Conservation (phyloP, 169 alveolate species). For the Plasmodium billcollinsi region DNA sequence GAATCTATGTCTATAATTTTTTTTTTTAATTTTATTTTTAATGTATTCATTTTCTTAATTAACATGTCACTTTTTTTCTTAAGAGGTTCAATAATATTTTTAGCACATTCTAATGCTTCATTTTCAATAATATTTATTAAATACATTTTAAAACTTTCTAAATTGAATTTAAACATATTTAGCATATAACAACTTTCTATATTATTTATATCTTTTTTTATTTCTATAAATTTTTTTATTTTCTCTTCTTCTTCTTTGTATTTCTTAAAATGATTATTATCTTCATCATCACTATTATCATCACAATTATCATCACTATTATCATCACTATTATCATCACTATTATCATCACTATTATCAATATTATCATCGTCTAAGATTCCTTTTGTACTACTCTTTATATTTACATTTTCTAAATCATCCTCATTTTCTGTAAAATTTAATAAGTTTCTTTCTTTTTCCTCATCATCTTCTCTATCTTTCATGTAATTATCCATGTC, state of each 20-base stretch:
- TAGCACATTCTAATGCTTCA: slow-evolving; percentile 73
- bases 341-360: slow-evolving; percentile 10
- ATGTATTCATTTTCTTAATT: slow-evolving; percentile 57
- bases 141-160: slow-evolving; percentile 73
- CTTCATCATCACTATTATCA: not conserved
- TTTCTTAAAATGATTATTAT: not conserved
- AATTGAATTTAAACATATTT: slow-evolving; percentile 64
- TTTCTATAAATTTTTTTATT: slow-evolving; percentile 45
- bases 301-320: not conserved
- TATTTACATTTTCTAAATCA: not conserved
- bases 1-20: slow-evolving; percentile 58
- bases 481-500: slow-evolving; percentile 4
- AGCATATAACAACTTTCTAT: slow-evolving; percentile 49
- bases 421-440: slow-evolving; percentile 10
- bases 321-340: not conserved
- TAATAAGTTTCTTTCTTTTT: slow-evolving; percentile 4
- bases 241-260: slow-evolving; percentile 73
- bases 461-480: not conserved
- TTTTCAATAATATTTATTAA: slow-evolving; percentile 57
- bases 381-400: not conserved
- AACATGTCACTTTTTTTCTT: slow-evolving; percentile 61
- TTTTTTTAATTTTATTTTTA: slow-evolving; percentile 50
- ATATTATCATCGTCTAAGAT: not conserved
- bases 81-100: slow-evolving; percentile 57
- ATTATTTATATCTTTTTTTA: slow-evolving; percentile 70